phyloP scores from a whole-genome alignment of 176 grass and related monocot genomes.

The Alloteropsis semialata region DNA sequence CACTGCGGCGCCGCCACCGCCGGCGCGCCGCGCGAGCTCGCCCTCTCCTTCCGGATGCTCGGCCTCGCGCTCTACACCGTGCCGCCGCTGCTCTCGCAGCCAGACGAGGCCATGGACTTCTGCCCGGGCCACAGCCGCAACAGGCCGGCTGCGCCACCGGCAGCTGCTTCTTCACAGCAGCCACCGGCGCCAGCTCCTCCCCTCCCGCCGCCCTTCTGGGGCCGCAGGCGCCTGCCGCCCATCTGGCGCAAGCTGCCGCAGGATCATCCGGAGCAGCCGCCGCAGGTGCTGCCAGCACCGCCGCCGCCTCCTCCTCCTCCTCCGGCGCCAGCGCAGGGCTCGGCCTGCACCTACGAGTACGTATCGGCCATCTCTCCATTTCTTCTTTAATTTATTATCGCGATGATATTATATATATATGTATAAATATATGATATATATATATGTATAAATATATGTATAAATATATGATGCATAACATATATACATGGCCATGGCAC shows the following conservation, averaged over 20 bases:
- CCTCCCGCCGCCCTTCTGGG: constrained; percentile 27
- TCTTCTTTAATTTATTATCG: too few species aligned
- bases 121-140: constrained; percentile 32
- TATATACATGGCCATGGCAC: too few species aligned
- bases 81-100: constrained; percentile 66
- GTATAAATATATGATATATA: too few species aligned
- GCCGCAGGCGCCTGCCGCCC: constrained; percentile 27
- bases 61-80: constrained; percentile 71
- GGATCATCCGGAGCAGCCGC: background rate
- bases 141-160: too few species aligned
- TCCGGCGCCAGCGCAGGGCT: constrained; percentile 3
- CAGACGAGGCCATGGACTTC: constrained; percentile 47
- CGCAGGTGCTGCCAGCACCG: background rate
- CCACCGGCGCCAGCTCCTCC: background rate
- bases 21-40: constrained; percentile 43
- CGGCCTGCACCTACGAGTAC: constrained; percentile 75
- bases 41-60: constrained; percentile 63
- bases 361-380: too few species aligned
- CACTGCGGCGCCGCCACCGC: constrained; percentile 45
- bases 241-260: constrained; percentile 36
- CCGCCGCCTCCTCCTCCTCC: background rate
- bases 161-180: too few species aligned
- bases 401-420: too few species aligned
- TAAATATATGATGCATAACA: too few species aligned
- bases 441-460: too few species aligned